A percentile compares a stretch with the other conserved stretches of the same genome.
Conservation (phyloP, 2,329 filamentous ascomycete genomes). For the Fonsecaea multimorphosa region DNA sequence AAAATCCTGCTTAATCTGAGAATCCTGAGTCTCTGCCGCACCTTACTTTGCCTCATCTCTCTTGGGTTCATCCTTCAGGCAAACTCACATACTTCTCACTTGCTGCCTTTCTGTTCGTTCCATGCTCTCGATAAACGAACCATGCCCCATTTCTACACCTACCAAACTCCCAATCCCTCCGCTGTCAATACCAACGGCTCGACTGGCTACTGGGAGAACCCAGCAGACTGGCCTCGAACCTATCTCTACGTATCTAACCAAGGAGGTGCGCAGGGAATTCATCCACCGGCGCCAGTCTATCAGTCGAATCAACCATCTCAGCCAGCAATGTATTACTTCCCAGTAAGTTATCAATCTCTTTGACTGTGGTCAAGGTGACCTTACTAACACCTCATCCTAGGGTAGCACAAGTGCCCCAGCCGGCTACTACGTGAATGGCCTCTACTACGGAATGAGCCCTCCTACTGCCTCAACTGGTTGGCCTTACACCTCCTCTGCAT, state of each 20-base stretch:
- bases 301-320: conserved; percentile 32
- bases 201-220: conserved; percentile 33
- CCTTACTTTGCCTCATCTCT: background rate
- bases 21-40: background rate
- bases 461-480: conserved; percentile 36
- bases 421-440: conserved; percentile 37
- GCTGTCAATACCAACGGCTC: conserved; percentile 24
- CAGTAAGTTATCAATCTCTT: conserved; percentile 19
- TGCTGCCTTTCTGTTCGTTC: conserved; percentile 2
- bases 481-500: conserved; percentile 37
- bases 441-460: conserved; percentile 32
- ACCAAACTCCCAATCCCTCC: conserved; percentile 34
- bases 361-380: background rate
- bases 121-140: conserved; percentile 18
- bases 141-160: conserved; percentile 36
- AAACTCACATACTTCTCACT: conserved; percentile 11
- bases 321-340: conserved; percentile 35
- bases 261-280: conserved; percentile 37
- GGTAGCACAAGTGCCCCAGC: conserved; percentile 31
- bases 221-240: conserved; percentile 36
- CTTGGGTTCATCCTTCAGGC: background rate
- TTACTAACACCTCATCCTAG: conserved; percentile 29
- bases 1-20: background rate
- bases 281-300: conserved; percentile 39
- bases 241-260: conserved; percentile 37